Evolutionary conservation across 345 rosid species (phyloP), one percentile per base, ranked within the genome.

Genomic region (Limnanthes douglasii): DNA sequence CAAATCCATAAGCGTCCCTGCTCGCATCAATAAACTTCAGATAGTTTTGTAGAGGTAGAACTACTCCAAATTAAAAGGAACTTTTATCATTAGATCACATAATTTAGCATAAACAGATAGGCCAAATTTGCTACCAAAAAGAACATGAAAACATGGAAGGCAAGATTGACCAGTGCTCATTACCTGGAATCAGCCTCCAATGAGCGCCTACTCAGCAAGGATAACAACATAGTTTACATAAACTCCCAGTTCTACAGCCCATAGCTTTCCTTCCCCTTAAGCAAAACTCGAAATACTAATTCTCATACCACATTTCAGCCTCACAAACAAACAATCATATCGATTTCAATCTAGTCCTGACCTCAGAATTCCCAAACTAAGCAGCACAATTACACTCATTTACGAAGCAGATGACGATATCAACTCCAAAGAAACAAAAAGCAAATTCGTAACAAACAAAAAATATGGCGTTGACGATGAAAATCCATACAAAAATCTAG

Each of bases 111-210:
- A 1, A 20, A 24, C 5, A 37, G 14, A 31, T 11, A 18, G 0
- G 6, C 0, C n/a, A n/a, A n/a, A n/a, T n/a, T n/a, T n/a, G n/a
- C n/a, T n/a, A n/a, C n/a, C n/a, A n/a, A n/a, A n/a, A 36, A 20
- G 30, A 16, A 1, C 5, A 31, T n/a, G n/a, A 29, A 19, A 15
- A n/a, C 12, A 51, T 31, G 0, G 7, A 7, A 34, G 37, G n/a
- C 21, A 31, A 34, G 35, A 18, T 26, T 8, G 14, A 2, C 1
- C 5, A 27, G 40, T 2, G 9, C 1, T 31, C 34, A 37, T 57
- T 55, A 72, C 93, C 93, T 80, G 75, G 99, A 80, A 66, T 75
- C 96, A 65, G 61, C 77, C 75, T 84, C 99, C 69, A 78, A 69
- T 22, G 83, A 62, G 63, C 88, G 96, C 54, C 65, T 72, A 68